Conservation (phyloP, 306 rosid species). For the Fragaria ananassa region DNA sequence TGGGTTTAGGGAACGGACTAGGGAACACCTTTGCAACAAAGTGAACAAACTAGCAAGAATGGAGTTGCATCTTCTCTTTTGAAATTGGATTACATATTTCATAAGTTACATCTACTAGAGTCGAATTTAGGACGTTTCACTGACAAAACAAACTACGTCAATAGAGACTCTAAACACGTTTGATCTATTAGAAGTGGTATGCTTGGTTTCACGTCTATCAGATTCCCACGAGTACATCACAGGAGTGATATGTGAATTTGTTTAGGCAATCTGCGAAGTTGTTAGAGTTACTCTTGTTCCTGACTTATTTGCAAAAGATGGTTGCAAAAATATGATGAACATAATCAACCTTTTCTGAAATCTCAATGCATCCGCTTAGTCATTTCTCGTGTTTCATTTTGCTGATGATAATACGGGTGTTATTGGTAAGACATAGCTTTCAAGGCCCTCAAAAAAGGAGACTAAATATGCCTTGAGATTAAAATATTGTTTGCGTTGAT, state of each 20-base stretch:
- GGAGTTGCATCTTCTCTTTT: neutral
- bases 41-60: too few relatives aligned
- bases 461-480: conserved; percentile 9
- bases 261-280: too few relatives aligned
- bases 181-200: too few relatives aligned
- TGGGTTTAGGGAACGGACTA: neutral
- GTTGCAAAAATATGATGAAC: neutral
- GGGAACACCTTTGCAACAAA: neutral
- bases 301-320: too few relatives aligned
- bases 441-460: conserved; percentile 2
- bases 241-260: too few relatives aligned
- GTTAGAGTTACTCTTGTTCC: too few relatives aligned
- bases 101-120: too few relatives aligned
- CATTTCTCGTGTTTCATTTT: neutral
- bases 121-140: too few relatives aligned
- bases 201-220: neutral
- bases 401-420: neutral
- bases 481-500: neutral
- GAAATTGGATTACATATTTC: too few relatives aligned
- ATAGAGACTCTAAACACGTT: too few relatives aligned
- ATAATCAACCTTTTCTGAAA: neutral
- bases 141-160: too few relatives aligned
- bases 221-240: too few relatives aligned
- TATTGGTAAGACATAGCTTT: conserved; percentile 3
- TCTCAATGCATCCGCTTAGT: neutral